phyloP scores from a whole-genome alignment of 2,329 filamentous ascomycete genomes.

The Aspergillus sergii region DNA sequence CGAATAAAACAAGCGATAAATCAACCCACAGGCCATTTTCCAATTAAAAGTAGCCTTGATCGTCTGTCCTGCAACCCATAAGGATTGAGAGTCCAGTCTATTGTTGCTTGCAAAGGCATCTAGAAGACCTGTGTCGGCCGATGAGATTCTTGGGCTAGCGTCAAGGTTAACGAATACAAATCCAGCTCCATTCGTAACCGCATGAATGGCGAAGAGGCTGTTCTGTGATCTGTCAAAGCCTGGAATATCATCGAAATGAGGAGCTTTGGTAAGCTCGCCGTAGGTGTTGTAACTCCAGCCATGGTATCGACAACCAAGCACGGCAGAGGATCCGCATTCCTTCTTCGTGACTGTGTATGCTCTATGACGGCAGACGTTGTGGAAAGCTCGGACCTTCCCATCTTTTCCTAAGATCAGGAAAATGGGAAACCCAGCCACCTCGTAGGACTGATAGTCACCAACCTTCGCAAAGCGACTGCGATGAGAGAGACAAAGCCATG shows the following conservation, averaged over 20 bases:
- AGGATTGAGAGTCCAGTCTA: slow-evolving; percentile 13
- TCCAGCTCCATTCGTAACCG: slow-evolving; percentile 24
- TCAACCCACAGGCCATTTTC: slow-evolving; percentile 33
- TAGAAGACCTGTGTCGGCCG: slow-evolving; percentile 3
- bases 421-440: slow-evolving; percentile 60
- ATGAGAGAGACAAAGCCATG: slow-evolving; percentile 41
- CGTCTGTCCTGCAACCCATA: slow-evolving; percentile 32
- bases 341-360: slow-evolving; percentile 61
- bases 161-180: slow-evolving; percentile 34
- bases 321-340: slow-evolving; percentile 52
- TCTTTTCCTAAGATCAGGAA: slow-evolving; percentile 56
- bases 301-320: slow-evolving; percentile 64
- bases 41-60: slow-evolving; percentile 36
- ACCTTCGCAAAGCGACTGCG: slow-evolving; percentile 51
- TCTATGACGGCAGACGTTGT: slow-evolving; percentile 65
- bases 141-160: slow-evolving; percentile 7
- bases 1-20: neutral
- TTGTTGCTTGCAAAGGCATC: slow-evolving; percentile 16
- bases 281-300: slow-evolving; percentile 64
- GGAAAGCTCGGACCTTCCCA: slow-evolving; percentile 59
- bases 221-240: slow-evolving; percentile 62
- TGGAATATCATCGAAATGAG: slow-evolving; percentile 58
- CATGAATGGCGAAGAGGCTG: slow-evolving; percentile 50
- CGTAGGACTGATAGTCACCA: slow-evolving; percentile 61
- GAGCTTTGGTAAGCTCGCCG: slow-evolving; percentile 63